These are phyloP conservation scores for Cyamopsis tetragonoloba DNA, from an alignment of 306 rosid species.

Conservation along the genomic window DNA sequence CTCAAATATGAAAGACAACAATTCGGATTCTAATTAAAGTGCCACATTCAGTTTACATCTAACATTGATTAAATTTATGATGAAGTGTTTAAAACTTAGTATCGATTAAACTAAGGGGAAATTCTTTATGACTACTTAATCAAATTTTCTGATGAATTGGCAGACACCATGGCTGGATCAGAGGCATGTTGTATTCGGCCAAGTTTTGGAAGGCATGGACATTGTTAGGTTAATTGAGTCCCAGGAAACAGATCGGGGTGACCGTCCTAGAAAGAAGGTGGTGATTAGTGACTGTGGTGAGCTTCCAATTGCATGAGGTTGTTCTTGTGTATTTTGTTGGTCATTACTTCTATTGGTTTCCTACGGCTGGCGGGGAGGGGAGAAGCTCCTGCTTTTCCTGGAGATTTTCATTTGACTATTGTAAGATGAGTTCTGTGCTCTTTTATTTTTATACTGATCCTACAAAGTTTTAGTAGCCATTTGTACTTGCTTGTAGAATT, in stretches of 20 bases:
- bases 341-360: neutral
- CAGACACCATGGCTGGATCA: conserved; percentile 96
- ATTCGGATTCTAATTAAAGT: neutral
- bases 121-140: conserved; percentile 6
- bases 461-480: conserved; percentile 2
- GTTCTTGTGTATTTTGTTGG: neutral
- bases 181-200: conserved; percentile 96
- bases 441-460: conserved; percentile 15
- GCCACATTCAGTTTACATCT: neutral
- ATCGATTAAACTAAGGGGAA: conserved; percentile 10
- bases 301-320: conserved; percentile 68
- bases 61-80: neutral
- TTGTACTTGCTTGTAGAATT: conserved; percentile 16
- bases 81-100: neutral
- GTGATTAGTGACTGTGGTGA: conserved; percentile 73
- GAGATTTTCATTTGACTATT: conserved; percentile 17
- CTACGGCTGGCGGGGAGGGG: neutral
- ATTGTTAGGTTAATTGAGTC: conserved; percentile 73
- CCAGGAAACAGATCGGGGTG: conserved; percentile 88
- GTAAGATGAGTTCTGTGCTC: conserved; percentile 4
- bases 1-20: neutral
- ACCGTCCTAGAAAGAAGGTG: conserved; percentile 93
- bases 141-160: conserved; percentile 22
- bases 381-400: neutral
- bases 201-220: conserved; percentile 95